These are phyloP conservation scores for Selenicereus undatus DNA, from an alignment of 148 eudicot species.

Conservation along the genomic window DNA sequence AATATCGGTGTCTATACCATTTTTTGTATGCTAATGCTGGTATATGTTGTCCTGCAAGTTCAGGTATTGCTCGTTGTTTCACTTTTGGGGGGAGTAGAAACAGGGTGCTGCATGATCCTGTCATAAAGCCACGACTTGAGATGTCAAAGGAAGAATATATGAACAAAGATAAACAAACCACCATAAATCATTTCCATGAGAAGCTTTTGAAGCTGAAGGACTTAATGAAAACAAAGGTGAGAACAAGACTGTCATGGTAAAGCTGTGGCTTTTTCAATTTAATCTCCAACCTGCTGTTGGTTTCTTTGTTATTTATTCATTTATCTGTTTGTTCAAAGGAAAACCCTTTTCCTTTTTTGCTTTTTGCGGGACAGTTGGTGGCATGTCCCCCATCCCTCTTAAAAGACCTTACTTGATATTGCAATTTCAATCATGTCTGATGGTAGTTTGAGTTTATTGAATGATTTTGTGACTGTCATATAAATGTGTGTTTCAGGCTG, in stretches of 20 bases:
- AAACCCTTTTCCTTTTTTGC: not conserved
- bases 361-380: not conserved
- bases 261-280: not conserved
- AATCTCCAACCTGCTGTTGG: not conserved
- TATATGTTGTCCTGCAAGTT: slow-evolving; percentile 4
- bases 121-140: slow-evolving; percentile 58
- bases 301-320: not conserved
- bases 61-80: slow-evolving; percentile 98
- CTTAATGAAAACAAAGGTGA: slow-evolving; percentile 88
- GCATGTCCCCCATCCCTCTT: not conserved
- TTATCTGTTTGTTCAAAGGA: not conserved
- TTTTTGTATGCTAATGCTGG: too few relatives aligned
- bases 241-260: not conserved
- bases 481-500: slow-evolving; percentile 55
- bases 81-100: slow-evolving; percentile 96
- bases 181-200: slow-evolving; percentile 92
- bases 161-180: slow-evolving; percentile 81
- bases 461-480: not conserved
- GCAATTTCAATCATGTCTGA: not conserved
- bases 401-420: not conserved
- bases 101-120: slow-evolving; percentile 69
- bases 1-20: too few relatives aligned
- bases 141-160: slow-evolving; percentile 81
- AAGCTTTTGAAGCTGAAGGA: slow-evolving; percentile 87
- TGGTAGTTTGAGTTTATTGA: not conserved